phyloP scores from a whole-genome alignment of 2,329 filamentous ascomycete species.

The Ophiostoma ips region DNA sequence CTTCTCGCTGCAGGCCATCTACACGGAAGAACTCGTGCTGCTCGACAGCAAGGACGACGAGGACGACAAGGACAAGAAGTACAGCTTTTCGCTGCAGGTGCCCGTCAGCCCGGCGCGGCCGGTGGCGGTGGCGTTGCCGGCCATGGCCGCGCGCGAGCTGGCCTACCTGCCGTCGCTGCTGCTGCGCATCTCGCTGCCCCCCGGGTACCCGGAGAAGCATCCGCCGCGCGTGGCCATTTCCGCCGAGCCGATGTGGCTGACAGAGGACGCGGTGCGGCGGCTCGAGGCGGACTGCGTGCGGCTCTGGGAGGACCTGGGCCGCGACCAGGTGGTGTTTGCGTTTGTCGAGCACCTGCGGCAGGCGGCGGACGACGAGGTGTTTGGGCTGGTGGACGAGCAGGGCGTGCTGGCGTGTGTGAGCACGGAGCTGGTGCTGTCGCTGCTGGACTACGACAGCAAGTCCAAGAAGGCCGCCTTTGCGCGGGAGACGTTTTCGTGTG shows the following conservation, averaged over 20 bases:
- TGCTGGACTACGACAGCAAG: slow-evolving; percentile 67
- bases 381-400: slow-evolving; percentile 37
- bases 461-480: slow-evolving; percentile 65
- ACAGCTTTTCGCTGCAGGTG: slow-evolving; percentile 41
- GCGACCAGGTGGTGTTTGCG: slow-evolving; percentile 43
- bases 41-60: too few relatives aligned
- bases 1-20: slow-evolving; percentile 48
- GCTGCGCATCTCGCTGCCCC: slow-evolving; percentile 39
- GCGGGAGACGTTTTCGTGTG: slow-evolving; percentile 73
- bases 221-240: slow-evolving; percentile 38
- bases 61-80: too few relatives aligned
- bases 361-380: slow-evolving; percentile 45
- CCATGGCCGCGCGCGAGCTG: slow-evolving; percentile 33
- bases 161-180: slow-evolving; percentile 44
- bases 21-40: slow-evolving; percentile 48
- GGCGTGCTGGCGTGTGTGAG: slow-evolving; percentile 39
- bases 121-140: slow-evolving; percentile 41
- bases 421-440: slow-evolving; percentile 48
- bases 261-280: slow-evolving; percentile 29
- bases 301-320: slow-evolving; percentile 50
- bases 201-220: slow-evolving; percentile 40
- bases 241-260: slow-evolving; percentile 44
- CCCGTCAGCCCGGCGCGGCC: slow-evolving; percentile 40
- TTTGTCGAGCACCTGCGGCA: slow-evolving; percentile 52
- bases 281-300: slow-evolving; percentile 36